Conservation (phyloP, 1,139 yeast genomes). For the Candida freyschussii region DNA sequence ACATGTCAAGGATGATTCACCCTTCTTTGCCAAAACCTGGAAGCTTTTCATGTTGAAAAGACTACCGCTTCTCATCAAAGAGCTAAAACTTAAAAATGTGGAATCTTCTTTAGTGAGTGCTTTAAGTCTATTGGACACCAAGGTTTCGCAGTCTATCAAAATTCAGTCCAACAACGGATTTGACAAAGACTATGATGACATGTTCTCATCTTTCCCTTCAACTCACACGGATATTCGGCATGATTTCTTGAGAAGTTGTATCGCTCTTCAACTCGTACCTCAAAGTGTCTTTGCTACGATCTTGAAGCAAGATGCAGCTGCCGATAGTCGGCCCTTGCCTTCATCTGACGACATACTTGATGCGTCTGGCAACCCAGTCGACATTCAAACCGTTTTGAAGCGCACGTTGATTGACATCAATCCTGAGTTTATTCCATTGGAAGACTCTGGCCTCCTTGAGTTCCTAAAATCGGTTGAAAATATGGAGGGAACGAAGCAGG, state of each 20-base stretch:
- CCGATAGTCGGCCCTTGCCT: conserved; percentile 29
- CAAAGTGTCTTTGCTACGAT: conserved; percentile 40
- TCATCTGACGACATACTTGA: conserved; percentile 30
- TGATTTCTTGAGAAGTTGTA: conserved; percentile 50
- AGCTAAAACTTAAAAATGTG: conserved; percentile 21
- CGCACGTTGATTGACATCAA: conserved; percentile 35
- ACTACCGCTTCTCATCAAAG: conserved; percentile 21
- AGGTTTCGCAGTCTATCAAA: conserved; percentile 20
- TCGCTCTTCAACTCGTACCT: conserved; percentile 39
- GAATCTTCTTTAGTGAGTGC: conserved; percentile 21
- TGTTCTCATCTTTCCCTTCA: conserved; percentile 41
- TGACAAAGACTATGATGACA: conserved; percentile 30
- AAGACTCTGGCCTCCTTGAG: conserved; percentile 46
- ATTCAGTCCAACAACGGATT: conserved; percentile 7
- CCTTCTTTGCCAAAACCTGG: conserved; percentile 19
- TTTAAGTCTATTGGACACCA: conserved; percentile 20
- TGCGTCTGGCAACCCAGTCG: conserved; percentile 17
- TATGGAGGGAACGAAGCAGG: conserved; percentile 38
- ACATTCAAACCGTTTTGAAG: conserved; percentile 15
- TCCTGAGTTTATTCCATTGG: conserved; percentile 50
- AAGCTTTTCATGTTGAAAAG: conserved; percentile 21
- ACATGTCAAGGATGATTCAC: conserved; percentile 8
- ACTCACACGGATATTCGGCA: conserved; percentile 49
- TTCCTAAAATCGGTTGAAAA: conserved; percentile 33
- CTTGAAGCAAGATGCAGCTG: conserved; percentile 39